Evolutionary conservation across 2,329 filamentous ascomycete species (phyloP), one percentile per base, ranked within the genome.

Genomic region (Paramyrothecium roridum): DNA sequence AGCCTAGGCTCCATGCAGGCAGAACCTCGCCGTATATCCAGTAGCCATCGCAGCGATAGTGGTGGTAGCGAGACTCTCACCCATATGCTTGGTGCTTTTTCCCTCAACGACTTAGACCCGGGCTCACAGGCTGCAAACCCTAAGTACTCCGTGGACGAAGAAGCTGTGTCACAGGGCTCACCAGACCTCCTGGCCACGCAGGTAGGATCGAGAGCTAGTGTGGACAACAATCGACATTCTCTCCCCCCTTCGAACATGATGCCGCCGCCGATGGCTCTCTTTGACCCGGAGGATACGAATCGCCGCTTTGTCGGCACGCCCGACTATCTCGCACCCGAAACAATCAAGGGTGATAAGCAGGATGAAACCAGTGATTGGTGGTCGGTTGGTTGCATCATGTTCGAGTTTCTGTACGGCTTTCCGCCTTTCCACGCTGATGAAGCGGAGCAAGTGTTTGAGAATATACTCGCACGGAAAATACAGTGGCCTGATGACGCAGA

Each of bases 291-390:
- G 67, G 95, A 99, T 66, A 96, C 87, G 57, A 93, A 91, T 67
- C 86, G 95, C 53, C 87, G 91, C 43, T 99, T 99, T 65, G 95
- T 99, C 10, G 95, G 95, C 33, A 99, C 95, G 0, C 95, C 95
- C 0, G 95, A 99, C 71, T 99, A 99, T 68, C 82, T 99, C 16
- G 95, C 95, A 0, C 95, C 95, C 0, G 96, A 99, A 70, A 99
- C 96, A 0, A 96, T 99, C 67, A 93, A 91, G 61, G 95, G 96
- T 51, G 87, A 92, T 61, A 92, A 93, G 2, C 95, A 99, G 71
- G 95, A 99, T 67, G 93, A 98, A 71, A 95, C 93, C 62, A 98
- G 95, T 68, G 95, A 99, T 85, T 99, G 95, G 95, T 99, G 95
- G 95, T 98, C 95, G 21, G 82, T 99, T n/a, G 95, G 95, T 1